phyloP scores from a whole-genome alignment of 139 green algal species.

The Volvox reticuliferus region DNA sequence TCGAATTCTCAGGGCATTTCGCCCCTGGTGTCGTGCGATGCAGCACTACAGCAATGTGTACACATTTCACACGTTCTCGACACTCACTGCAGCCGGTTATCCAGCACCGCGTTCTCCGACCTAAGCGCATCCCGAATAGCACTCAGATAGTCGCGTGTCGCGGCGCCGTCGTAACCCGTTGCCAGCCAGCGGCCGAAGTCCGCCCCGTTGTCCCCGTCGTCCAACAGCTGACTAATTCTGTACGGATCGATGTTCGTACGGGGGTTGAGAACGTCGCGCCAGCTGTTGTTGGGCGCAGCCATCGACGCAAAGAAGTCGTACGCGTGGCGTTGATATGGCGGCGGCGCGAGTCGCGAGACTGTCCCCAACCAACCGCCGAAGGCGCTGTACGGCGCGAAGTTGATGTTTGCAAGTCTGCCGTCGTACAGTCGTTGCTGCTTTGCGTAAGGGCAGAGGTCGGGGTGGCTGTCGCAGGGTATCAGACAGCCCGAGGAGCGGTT shows the following conservation, averaged over 20 bases:
- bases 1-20: too few species aligned
- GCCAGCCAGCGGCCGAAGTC: not conserved
- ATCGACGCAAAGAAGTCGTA: conserved; percentile 32
- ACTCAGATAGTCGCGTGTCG: not conserved
- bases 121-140: not conserved
- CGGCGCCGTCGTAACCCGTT: not conserved
- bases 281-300: not conserved
- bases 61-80: too few species aligned
- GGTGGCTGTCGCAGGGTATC: not conserved
- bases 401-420: conserved; percentile 12
- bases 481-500: not conserved
- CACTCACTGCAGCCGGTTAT: conserved; percentile 24
- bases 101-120: not conserved
- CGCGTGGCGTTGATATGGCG: not conserved
- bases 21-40: too few species aligned
- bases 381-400: conserved; percentile 41
- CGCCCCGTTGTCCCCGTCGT: not conserved
- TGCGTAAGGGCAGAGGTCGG: not conserved
- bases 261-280: conserved; percentile 21
- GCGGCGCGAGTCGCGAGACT: not conserved
- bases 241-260: conserved; percentile 14
- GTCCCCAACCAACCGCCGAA: conserved; percentile 40
- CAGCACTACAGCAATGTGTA: too few species aligned
- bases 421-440: not conserved
- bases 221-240: not conserved